Evolutionary conservation across 2,329 filamentous ascomycete genomes (phyloP).

Genomic region (Pyricularia sp.): DNA sequence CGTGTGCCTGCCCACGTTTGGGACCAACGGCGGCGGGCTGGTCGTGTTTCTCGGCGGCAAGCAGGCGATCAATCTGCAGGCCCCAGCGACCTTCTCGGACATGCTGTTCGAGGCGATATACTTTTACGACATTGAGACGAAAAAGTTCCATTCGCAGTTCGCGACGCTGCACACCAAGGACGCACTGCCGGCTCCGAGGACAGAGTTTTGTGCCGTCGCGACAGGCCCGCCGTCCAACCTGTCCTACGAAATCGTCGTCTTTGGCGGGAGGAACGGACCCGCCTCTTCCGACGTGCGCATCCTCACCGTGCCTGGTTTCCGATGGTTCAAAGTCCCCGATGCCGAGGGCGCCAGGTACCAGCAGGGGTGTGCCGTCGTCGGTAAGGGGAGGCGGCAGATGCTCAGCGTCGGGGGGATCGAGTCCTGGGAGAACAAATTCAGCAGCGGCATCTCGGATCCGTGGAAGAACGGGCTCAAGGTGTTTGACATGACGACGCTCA

Average conservation of each 20-base stretch:
- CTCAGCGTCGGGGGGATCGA: constrained; percentile 24
- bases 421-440: background rate
- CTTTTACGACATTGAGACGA: constrained; percentile 21
- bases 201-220: constrained; percentile 23
- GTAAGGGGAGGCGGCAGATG: constrained; percentile 23
- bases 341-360: constrained; percentile 14
- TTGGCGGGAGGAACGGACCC: constrained; percentile 19
- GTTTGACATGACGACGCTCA: constrained; percentile 27
- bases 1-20: constrained; percentile 21
- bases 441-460: constrained; percentile 20
- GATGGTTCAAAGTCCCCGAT: constrained; percentile 21
- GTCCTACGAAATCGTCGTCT: constrained; percentile 19
- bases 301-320: constrained; percentile 27
- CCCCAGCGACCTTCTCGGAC: background rate
- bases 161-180: constrained; percentile 19
- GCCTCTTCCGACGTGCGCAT: constrained; percentile 21
- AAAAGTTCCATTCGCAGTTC: constrained; percentile 23
- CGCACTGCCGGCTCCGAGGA: constrained; percentile 7
- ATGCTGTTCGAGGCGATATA: constrained; percentile 12
- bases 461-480: constrained; percentile 27
- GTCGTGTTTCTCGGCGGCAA: constrained; percentile 4
- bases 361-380: constrained; percentile 22
- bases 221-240: constrained; percentile 4
- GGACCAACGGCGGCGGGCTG: constrained; percentile 11
- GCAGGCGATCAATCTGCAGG: background rate